Conservation (phyloP, 768 basidiomycete genomes). For the Suillus decipiens region DNA sequence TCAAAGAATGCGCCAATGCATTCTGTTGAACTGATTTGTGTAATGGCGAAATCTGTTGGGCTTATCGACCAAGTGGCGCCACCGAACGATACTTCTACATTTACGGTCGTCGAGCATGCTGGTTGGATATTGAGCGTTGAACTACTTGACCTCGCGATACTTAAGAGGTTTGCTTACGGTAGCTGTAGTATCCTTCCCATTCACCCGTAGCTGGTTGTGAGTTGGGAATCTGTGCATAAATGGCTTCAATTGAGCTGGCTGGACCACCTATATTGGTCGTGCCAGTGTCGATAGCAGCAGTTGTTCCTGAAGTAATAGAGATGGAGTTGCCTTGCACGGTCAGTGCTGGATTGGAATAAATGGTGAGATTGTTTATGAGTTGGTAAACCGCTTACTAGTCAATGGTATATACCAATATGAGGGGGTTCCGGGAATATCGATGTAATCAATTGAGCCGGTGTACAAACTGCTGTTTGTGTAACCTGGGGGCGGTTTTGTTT, state of each 20-base stretch:
- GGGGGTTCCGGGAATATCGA: conserved; percentile 39
- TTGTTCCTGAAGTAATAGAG: conserved; percentile 21
- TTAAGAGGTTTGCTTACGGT: conserved; percentile 29
- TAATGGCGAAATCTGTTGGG: conserved; percentile 48
- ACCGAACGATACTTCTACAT: conserved; percentile 47
- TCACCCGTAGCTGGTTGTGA: conserved; percentile 36
- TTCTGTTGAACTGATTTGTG: conserved; percentile 35
- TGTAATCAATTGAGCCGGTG: conserved; percentile 53
- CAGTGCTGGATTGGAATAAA: conserved; percentile 26
- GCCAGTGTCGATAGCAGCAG: conserved; percentile 60
- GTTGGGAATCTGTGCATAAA: conserved; percentile 50
- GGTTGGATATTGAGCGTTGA: background rate
- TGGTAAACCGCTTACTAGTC: conserved; percentile 24
- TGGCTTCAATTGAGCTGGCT: conserved; percentile 33
- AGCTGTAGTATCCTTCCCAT: conserved; percentile 51
- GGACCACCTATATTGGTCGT: conserved; percentile 64
- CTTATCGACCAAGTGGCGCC: conserved; percentile 48
- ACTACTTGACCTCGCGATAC: background rate
- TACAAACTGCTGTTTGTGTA: conserved; percentile 52
- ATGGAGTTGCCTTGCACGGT: conserved; percentile 37
- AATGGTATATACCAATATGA: conserved; percentile 54
- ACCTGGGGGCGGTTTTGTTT: conserved; percentile 26
- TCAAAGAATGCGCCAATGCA: conserved; percentile 62
- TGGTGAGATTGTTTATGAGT: background rate
- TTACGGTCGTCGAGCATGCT: conserved; percentile 41